Base-by-base conservation (phyloP, 2,329 filamentous ascomycete genomes). In the Hymenoscyphus fructigenus region DNA sequence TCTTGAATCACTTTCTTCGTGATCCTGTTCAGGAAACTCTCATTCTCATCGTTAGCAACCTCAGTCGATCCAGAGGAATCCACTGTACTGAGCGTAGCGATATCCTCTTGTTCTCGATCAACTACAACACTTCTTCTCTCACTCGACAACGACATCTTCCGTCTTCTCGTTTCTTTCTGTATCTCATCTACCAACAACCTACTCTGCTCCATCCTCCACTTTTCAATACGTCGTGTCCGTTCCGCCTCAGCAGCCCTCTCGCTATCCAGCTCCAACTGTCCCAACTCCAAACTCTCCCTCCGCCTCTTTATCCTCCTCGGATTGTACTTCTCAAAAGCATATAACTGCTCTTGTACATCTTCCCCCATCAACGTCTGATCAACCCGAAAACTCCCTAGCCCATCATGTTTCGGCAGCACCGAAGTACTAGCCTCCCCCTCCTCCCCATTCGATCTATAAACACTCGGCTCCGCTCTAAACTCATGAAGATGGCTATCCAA, bases 131-230 rank as follows among this genome's bases (percentile, higher is more conserved):
- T 76, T 63, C 75, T 75, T 50, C 72, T 75, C 66, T 77, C 75
- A 66, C 84, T 86, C 56, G 81, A 81, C 70, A 87, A 81, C 7
- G 86, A 89, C 75, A 86, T 85, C 36, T 88, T 83, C 65, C 90
- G 85, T 65, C 90, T 84, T 63, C 87, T 83, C 3, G 93, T 96
- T 78, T 97, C 92, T 67, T 87, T 89, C 77, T 96, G 91, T 58
- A 98, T 93, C 77, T 97, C 92, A 63, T 96, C 91, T 38, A 97
- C 77, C 32, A 99, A 81, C 12, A 92, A 87, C 65, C 87, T 86
- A 76, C 93, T 97, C 76, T 99, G 93, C 74, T 98, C 94, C 74
- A 96, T 79, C 63, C 93, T 86, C 95, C 95, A 99, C 60, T 87
- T 85, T 78, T 98, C 94, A 74, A 99, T 96, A 66, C 94, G 86